A percentile compares a stretch with the other conserved stretches of the same genome.
Conservation (phyloP, 805 yeast species). For the Zygoascus bituminiphila region DNA sequence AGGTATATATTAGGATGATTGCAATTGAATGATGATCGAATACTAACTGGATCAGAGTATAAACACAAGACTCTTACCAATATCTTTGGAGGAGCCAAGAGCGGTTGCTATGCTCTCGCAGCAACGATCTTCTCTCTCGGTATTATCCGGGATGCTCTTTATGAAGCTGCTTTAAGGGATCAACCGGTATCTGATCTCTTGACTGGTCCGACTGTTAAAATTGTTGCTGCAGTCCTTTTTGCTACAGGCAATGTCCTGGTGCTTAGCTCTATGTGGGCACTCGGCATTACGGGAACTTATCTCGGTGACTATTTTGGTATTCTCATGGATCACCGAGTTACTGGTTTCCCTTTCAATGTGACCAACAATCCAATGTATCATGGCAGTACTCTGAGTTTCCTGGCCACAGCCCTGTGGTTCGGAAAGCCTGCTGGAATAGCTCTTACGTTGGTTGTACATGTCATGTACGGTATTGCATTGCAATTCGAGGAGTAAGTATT, state of each 20-base stretch:
- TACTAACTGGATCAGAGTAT: constrained; percentile 12
- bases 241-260: constrained; percentile 75
- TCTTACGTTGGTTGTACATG: constrained; percentile 61
- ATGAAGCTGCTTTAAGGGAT: constrained; percentile 54
- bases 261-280: constrained; percentile 74
- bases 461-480: constrained; percentile 79
- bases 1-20: constrained; percentile 25
- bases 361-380: constrained; percentile 94
- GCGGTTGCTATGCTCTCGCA: constrained; percentile 84
- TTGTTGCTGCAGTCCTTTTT: constrained; percentile 49
- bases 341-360: constrained; percentile 87
- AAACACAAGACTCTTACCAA: constrained; percentile 69
- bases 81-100: constrained; percentile 50
- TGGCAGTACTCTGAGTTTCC: constrained; percentile 81
- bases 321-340: constrained; percentile 81
- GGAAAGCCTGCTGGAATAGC: constrained; percentile 86
- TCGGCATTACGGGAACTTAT: constrained; percentile 95
- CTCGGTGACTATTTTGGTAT: constrained; percentile 97
- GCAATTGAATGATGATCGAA: not conserved
- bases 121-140: constrained; percentile 79
- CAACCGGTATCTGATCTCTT: constrained; percentile 63
- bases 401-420: constrained; percentile 82
- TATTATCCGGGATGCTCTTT: constrained; percentile 65
- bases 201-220: constrained; percentile 32
- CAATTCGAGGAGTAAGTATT: constrained; percentile 62